A percentile compares a stretch with the other conserved stretches of the same genome.
These are phyloP conservation scores for Penicillium salamii DNA, from an alignment of 495 filamentous ascomycete genomes.

Conservation along the genomic window DNA sequence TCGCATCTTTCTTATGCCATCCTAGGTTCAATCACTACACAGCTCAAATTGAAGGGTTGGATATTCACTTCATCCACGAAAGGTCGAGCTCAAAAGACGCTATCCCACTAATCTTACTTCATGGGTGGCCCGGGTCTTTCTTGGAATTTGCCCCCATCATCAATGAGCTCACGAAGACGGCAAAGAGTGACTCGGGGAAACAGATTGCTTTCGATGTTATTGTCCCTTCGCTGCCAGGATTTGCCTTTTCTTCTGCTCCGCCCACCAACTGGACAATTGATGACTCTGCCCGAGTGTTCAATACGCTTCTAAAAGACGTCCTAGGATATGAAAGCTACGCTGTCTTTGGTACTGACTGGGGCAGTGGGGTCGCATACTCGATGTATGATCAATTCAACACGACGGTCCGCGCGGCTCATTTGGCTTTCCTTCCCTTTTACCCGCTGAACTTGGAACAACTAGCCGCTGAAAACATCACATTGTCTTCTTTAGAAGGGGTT, in stretches of 20 bases:
- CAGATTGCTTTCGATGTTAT: constrained; percentile 25
- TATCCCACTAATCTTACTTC: constrained; percentile 33
- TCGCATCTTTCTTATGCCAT: neutral
- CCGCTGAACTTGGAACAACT: neutral
- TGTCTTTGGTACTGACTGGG: constrained; percentile 34
- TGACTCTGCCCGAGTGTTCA: constrained; percentile 20
- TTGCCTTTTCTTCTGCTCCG: constrained; percentile 23
- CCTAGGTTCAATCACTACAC: constrained; percentile 8
- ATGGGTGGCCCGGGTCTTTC: constrained; percentile 42
- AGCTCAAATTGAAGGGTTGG: constrained; percentile 10
- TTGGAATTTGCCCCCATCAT: constrained; percentile 20
- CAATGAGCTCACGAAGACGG: neutral
- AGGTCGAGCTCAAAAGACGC: constrained; percentile 12
- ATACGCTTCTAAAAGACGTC: constrained; percentile 11
- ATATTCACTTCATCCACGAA: constrained; percentile 23
- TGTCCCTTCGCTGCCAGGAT: constrained; percentile 27
- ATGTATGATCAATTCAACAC: constrained; percentile 3
- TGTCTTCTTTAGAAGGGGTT: no score
- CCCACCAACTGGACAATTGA: constrained; percentile 19
- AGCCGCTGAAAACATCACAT: constrained; percentile 6
- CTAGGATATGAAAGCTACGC: constrained; percentile 27
- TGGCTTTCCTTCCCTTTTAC: neutral
- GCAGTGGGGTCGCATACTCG: constrained; percentile 6
- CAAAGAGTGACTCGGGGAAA: neutral
- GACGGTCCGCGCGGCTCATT: constrained; percentile 1